Base-by-base conservation (phyloP, 208 protist genomes). In the Angomonas ambiguus region DNA sequence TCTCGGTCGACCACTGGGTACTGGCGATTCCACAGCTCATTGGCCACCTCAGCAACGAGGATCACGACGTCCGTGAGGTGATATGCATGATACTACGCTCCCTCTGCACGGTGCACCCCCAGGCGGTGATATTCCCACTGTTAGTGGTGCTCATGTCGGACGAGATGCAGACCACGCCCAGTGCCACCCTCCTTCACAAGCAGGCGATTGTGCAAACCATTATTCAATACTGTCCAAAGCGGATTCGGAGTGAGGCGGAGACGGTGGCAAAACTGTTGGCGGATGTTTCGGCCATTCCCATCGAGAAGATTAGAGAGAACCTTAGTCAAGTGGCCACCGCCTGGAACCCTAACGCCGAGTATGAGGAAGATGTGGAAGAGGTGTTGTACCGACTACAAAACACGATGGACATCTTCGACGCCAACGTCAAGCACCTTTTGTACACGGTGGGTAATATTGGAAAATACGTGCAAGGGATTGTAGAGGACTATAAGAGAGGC, bases 1-100 rank as follows among this genome's bases (percentile, higher is more conserved):
- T 99, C 18, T 80, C 85, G 0, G 91, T 99, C 20, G 97, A 99
- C 71, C 98, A 98, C 59, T 99, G 99, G 99, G 88, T 99, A 16
- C 89, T 98, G 64, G 98, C 99, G 6, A 98, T 99, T 31, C 98
- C 98, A 34, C 98, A 99, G 92, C 87, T 99, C n/a, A 99, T 99
- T 69, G 98, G 98, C 27, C 91, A 98, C 65, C 94, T 99, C 59
- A 89, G 98, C 70, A 96, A 94, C 65, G 84, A 83, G 16, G 74
- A 80, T 27, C 66, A 88, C 20, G 79, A 86, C 48, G 96, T 99
- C 30, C 83, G 97, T 4, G 83, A 96, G 42, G 81, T 99, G 0
- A 91, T 99, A 45, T 85, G 97, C 67, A 88, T 98, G 67, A 90
- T 99, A 24, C 85, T 99, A 24, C 75, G 72, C 42, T 76, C 79